phyloP scores from a whole-genome alignment of 2,329 filamentous ascomycete species.

The Chaetomium strumarium region DNA sequence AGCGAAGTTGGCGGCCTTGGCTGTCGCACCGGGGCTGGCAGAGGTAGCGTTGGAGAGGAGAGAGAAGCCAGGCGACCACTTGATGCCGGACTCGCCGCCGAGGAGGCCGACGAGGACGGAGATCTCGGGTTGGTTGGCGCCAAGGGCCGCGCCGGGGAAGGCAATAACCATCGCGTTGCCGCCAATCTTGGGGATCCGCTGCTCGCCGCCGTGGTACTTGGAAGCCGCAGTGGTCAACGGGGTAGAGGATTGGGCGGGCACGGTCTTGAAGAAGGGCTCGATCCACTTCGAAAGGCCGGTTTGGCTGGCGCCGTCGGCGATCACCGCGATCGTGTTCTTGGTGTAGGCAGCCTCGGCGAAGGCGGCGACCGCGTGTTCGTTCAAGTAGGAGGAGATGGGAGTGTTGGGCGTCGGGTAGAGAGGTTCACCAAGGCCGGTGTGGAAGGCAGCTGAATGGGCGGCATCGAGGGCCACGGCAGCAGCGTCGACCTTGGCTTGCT shows the following conservation, averaged over 20 bases:
- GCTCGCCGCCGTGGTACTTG: conserved; percentile 94
- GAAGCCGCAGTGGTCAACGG: conserved; percentile 55
- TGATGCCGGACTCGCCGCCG: conserved; percentile 84
- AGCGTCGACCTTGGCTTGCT: conserved; percentile 66
- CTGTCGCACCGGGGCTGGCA: conserved; percentile 57
- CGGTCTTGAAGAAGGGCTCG: conserved; percentile 79
- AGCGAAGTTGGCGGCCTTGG: conserved; percentile 69
- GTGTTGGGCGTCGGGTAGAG: conserved; percentile 66
- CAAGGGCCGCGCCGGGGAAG: conserved; percentile 83
- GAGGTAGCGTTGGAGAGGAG: conserved; percentile 75
- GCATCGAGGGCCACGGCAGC: conserved; percentile 72
- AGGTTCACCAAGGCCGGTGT: conserved; percentile 80
- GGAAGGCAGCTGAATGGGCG: conserved; percentile 82
- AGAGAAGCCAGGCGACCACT: conserved; percentile 92
- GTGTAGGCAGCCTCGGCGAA: conserved; percentile 77
- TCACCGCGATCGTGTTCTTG: conserved; percentile 85
- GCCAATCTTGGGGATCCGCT: conserved; percentile 70
- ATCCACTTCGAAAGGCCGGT: conserved; percentile 81
- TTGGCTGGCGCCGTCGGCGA: conserved; percentile 80
- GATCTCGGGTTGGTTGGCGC: conserved; percentile 81
- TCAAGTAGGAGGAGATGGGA: conserved; percentile 73
- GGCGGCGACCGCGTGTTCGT: conserved; percentile 64
- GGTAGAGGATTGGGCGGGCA: conserved; percentile 50
- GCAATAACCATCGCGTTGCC: conserved; percentile 84
- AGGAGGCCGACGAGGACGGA: conserved; percentile 83